A percentile compares a stretch with the other conserved stretches of the same genome.
Evolutionary conservation across 805 yeast species (phyloP).

Genomic region (Limtongozyma cylindracea): DNA sequence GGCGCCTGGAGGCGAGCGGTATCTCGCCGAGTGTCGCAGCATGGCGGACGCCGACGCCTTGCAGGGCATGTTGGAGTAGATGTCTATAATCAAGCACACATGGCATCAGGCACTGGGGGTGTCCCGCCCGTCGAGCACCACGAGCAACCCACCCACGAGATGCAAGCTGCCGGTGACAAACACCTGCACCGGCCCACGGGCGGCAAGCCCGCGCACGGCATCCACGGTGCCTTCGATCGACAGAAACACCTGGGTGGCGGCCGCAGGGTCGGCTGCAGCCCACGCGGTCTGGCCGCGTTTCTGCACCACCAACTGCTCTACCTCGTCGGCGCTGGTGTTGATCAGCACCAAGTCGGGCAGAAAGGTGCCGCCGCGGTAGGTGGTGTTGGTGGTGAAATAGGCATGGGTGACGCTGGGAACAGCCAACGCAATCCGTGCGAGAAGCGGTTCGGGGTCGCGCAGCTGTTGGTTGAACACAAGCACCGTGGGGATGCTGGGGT

Average conservation of each 20-base stretch:
- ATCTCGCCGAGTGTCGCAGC: too few species aligned
- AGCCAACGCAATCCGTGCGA: slow-evolving; percentile 21
- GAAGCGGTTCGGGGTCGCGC: slow-evolving; percentile 51
- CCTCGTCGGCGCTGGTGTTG: slow-evolving; percentile 57
- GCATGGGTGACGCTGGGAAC: slow-evolving; percentile 20
- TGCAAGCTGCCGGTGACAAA: slow-evolving; percentile 89
- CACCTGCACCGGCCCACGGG: slow-evolving; percentile 24
- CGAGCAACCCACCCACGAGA: slow-evolving; percentile 80
- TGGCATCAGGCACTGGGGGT: too few species aligned
- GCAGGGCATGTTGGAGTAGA: too few species aligned
- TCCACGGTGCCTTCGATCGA: slow-evolving; percentile 56
- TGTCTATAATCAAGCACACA: too few species aligned
- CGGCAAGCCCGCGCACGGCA: slow-evolving; percentile 19
- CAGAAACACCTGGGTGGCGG: slow-evolving; percentile 23
- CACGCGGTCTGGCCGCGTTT: slow-evolving; percentile 48
- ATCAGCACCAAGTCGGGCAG: slow-evolving; percentile 65
- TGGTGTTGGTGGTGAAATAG: slow-evolving; percentile 74
- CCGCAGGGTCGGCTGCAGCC: slow-evolving; percentile 19
- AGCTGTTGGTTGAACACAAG: slow-evolving; percentile 87
- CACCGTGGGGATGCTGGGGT: slow-evolving; percentile 9
- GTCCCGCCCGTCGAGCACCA: slow-evolving; percentile 55
- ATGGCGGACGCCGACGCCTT: too few species aligned
- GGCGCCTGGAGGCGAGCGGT: too few species aligned
- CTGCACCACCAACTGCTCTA: slow-evolving; percentile 66
- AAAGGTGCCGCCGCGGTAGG: slow-evolving; percentile 68